Conservation (phyloP, 2,329 filamentous ascomycete species). For the Verticillium nonalfalfae region DNA sequence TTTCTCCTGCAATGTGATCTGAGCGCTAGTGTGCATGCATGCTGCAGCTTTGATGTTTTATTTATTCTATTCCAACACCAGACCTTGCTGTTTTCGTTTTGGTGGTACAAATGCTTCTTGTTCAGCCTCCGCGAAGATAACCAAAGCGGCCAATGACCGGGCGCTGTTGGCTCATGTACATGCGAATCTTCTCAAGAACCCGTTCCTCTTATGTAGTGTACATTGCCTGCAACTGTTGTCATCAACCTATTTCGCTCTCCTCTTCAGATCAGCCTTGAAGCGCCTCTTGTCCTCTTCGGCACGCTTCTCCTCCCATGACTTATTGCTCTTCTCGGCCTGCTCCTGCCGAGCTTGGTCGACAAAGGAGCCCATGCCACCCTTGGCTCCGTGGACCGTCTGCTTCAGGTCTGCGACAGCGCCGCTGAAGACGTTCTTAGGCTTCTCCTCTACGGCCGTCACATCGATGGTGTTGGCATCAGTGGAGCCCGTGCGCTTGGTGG, state of each 20-base stretch:
- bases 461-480: not conserved
- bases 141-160: not conserved
- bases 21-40: not conserved
- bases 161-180: not conserved
- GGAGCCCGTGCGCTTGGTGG: slow-evolving; percentile 6
- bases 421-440: slow-evolving; percentile 20
- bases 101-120: not conserved
- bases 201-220: slow-evolving; percentile 3
- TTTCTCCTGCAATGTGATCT: not conserved
- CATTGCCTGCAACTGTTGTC: not conserved
- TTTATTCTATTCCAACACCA: not conserved
- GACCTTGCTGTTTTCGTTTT: not conserved
- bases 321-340: slow-evolving; percentile 26
- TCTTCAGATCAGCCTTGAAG: slow-evolving; percentile 16
- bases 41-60: not conserved
- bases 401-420: slow-evolving; percentile 27
- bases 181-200: not conserved
- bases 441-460: slow-evolving; percentile 8
- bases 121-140: not conserved
- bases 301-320: slow-evolving; percentile 27
- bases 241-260: not conserved
- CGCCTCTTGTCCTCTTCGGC: slow-evolving; percentile 27
- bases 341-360: slow-evolving; percentile 21
- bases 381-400: slow-evolving; percentile 28
- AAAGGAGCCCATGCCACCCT: slow-evolving; percentile 20